Percentiles rank a stretch among this genome's conserved stretches.
Evolutionary conservation across 1,139 yeast species (phyloP).

Genomic region (Candida tunisiensis): DNA sequence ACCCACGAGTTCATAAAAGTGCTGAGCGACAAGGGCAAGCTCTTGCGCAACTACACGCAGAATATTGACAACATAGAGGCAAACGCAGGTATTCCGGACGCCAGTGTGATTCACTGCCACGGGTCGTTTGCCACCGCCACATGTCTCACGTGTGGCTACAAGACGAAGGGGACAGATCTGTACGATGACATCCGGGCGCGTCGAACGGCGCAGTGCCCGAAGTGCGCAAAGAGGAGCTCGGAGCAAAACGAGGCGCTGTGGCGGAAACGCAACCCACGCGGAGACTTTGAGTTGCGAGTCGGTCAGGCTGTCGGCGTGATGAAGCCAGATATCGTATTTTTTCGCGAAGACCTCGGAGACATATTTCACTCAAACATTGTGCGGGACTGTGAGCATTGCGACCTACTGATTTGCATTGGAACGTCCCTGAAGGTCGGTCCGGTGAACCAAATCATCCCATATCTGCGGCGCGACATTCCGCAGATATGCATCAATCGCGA

Average conservation of each 20-base stretch:
- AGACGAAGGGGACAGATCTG: slow-evolving; percentile 51
- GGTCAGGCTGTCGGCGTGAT: slow-evolving; percentile 41
- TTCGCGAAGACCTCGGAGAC: slow-evolving; percentile 78
- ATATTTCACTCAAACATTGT: slow-evolving; percentile 47
- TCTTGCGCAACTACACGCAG: slow-evolving; percentile 82
- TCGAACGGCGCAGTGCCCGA: slow-evolving; percentile 58
- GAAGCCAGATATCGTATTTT: slow-evolving; percentile 92
- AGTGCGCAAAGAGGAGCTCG: slow-evolving; percentile 24
- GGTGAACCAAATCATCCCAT: slow-evolving; percentile 80
- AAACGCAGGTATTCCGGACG: slow-evolving; percentile 58
- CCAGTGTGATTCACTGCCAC: slow-evolving; percentile 79
- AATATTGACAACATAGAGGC: slow-evolving; percentile 87
- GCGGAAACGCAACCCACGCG: background rate
- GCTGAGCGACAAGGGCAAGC: slow-evolving; percentile 61
- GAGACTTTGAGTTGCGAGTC: slow-evolving; percentile 6
- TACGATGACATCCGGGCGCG: slow-evolving; percentile 42
- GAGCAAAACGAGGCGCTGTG: slow-evolving; percentile 3
- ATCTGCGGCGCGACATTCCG: slow-evolving; percentile 54
- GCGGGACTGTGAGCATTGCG: slow-evolving; percentile 48
- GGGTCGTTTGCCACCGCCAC: slow-evolving; percentile 91
- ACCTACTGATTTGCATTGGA: slow-evolving; percentile 73
- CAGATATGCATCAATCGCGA: slow-evolving; percentile 74
- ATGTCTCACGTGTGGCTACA: slow-evolving; percentile 62
- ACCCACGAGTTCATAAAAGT: slow-evolving; percentile 70
- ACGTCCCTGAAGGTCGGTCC: slow-evolving; percentile 94